Evolutionary conservation across 768 basidiomycete genomes (phyloP), one percentile per base, ranked within the genome.

Genomic region (Lactifluus rugatus): DNA sequence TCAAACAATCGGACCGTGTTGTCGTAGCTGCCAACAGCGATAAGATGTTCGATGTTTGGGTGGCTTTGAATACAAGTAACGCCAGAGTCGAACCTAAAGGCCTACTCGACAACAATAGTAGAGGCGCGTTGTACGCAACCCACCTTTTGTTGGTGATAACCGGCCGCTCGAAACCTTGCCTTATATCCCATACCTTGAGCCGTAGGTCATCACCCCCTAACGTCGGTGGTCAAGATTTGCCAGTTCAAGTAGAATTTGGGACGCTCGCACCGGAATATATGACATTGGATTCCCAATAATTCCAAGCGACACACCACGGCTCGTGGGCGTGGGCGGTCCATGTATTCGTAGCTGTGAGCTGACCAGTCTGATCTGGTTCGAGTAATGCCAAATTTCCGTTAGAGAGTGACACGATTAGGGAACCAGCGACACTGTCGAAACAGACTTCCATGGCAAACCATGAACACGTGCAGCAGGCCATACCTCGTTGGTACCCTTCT

Each of bases 11-110:
- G 81, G 16, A 99, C 81, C 8, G 75, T 80, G 61, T 79, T 77
- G 71, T 96, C 85, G 70, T 99, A 99, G 68, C 94, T 96, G 62
- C 96, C 96, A 4, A 95, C 93, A 1, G 93, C 93, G 21, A 97
- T 67, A 0, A 93, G 68, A 69, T 95, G 78, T 66, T 94, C 89
- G 25, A 80, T 67, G 67, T 87, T 75, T 0, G 89, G 91, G 66
- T 93, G 85, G 47, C 79, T 83, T 67, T 96, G 89, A 16, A 98
- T 90, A 0, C 87, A 80, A 1, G 96, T 99, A 8, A 99, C 82
- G 1, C 96, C 96, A 5, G 88, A 93, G 46, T 89, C 85, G 67
- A 97, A 98, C 46, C 93, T 95, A 63, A 19, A 19, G 60, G 47
- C 25, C 39, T 14, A 34, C 36, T 49, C 19, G 37, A 44, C 39